Evolutionary conservation across 148 eudicot genomes (phyloP).

Genomic region (Diospyros lotus): DNA sequence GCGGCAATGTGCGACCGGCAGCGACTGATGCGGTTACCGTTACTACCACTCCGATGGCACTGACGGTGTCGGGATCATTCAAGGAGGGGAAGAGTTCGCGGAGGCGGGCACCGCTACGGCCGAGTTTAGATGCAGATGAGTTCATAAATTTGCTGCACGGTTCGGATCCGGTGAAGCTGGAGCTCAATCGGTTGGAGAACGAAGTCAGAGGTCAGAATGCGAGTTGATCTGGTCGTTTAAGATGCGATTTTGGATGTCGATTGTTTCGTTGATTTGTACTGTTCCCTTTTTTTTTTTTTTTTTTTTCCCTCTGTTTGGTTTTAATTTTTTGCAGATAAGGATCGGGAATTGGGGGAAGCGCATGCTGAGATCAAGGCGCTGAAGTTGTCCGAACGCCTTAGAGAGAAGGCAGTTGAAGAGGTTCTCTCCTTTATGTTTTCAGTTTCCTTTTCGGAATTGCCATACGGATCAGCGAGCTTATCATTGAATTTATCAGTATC

Average conservation of each 20-base stretch:
- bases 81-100: slow-evolving; percentile 57
- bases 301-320: background rate
- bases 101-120: slow-evolving; percentile 53
- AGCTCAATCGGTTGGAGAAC: slow-evolving; percentile 91
- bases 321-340: slow-evolving; percentile 48
- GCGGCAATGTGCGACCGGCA: slow-evolving; percentile 24
- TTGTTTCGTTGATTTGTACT: background rate
- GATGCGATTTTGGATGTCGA: background rate
- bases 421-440: slow-evolving; percentile 22
- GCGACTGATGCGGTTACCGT: background rate
- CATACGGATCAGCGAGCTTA: background rate
- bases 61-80: slow-evolving; percentile 57
- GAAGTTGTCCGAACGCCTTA: slow-evolving; percentile 55
- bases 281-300: slow-evolving; percentile 3
- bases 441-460: slow-evolving; percentile 9
- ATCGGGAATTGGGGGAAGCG: slow-evolving; percentile 61
- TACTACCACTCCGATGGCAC: slow-evolving; percentile 23
- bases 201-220: slow-evolving; percentile 75
- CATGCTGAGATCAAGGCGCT: slow-evolving; percentile 72
- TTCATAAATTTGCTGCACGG: slow-evolving; percentile 81
- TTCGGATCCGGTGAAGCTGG: slow-evolving; percentile 97
- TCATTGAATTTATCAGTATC: background rate
- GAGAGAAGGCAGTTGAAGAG: slow-evolving; percentile 85
- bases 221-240: slow-evolving; percentile 29
- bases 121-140: slow-evolving; percentile 86